Base-by-base conservation (phyloP, 2,329 filamentous ascomycete species). In the Sphaerostilbella broomeana region DNA sequence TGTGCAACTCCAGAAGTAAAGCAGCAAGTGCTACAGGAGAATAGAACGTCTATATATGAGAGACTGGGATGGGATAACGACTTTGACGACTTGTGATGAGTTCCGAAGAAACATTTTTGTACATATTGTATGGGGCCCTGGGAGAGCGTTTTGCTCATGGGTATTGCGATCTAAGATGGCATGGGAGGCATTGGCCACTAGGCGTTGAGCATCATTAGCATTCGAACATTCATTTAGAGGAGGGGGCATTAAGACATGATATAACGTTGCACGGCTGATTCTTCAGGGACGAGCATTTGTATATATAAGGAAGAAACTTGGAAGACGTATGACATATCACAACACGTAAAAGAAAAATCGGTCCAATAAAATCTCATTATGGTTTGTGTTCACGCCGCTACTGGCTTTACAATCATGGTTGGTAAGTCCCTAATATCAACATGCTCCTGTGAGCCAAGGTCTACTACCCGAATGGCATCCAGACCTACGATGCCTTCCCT, bases 371-470 rank as follows among this genome's bases (percentile, higher is more conserved):
- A n/a, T n/a, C n/a, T 15, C 13, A 30, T 11, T 25, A 25, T 25
- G 22, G 22, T 25, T 25, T 25, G 9, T 7, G 31, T 24, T 55
- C 24, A 57, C 43, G 51, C 51, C 15, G 48, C 52, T 13, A 49
- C 49, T 16, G 59, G 56, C 43, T 67, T 61, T 12, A 81, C 70
- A 38, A 86, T 62, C 50, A 87, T 76, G 30, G 74, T 78, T 0
- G 86, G 86, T 47, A 92, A 57, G 45, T 90, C 82, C 44, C 76
- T 72, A 39, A 89, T 79, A 58, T 90, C 84, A 4, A 86, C 80
- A 54, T 84, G 81, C 62, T 89, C 84, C 53, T 86, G 80, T 22
- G 77, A 84, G 16, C 69, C 75, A 44, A 90, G 57, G 57, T 92
- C 86, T 4, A 89, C 70, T 1, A 90, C 75, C 35, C 84, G 69